Evolutionary conservation across 1,284 basidiomycete species (phyloP).

Genomic region (Erythrobasidium hasegawianum): DNA sequence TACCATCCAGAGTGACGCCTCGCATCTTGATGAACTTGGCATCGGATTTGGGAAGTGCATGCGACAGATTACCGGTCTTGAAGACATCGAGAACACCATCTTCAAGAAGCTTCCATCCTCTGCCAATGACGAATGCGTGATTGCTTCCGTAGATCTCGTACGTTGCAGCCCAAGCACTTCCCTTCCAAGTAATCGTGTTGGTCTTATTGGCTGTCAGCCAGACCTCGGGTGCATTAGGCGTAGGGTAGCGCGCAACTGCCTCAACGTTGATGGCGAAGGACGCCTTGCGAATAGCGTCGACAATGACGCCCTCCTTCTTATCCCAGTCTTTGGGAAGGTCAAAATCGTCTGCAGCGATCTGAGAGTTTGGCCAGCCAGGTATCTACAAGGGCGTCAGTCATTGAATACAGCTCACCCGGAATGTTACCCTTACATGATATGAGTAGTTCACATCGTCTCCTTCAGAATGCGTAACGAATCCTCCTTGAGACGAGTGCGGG

Average conservation of each 20-base stretch:
- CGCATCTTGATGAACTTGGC: neutral
- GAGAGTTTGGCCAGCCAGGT: slow-evolving; percentile 38
- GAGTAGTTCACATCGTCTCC: slow-evolving; percentile 45
- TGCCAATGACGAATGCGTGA: neutral
- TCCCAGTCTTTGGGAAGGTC: slow-evolving; percentile 33
- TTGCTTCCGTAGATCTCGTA: slow-evolving; percentile 29
- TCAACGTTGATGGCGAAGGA: slow-evolving; percentile 38
- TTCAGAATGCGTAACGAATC: slow-evolving; percentile 47
- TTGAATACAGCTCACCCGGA: neutral
- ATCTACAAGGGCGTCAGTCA: neutral
- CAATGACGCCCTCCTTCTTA: slow-evolving; percentile 39
- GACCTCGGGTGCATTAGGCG: slow-evolving; percentile 22
- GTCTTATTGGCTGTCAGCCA: slow-evolving; percentile 4
- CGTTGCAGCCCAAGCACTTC: slow-evolving; percentile 38
- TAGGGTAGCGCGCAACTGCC: neutral
- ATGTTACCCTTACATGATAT: slow-evolving; percentile 38
- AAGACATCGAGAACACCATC: neutral
- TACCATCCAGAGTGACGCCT: neutral
- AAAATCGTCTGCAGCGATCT: slow-evolving; percentile 39
- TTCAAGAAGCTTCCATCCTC: neutral
- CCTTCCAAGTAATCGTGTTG: slow-evolving; percentile 21
- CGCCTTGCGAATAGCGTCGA: slow-evolving; percentile 38
- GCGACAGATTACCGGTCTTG: neutral
- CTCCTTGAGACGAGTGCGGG: slow-evolving; percentile 42
- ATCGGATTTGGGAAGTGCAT: neutral